These are phyloP conservation scores for Starmerella floris DNA, from an alignment of 805 yeast species.

Conservation along the genomic window DNA sequence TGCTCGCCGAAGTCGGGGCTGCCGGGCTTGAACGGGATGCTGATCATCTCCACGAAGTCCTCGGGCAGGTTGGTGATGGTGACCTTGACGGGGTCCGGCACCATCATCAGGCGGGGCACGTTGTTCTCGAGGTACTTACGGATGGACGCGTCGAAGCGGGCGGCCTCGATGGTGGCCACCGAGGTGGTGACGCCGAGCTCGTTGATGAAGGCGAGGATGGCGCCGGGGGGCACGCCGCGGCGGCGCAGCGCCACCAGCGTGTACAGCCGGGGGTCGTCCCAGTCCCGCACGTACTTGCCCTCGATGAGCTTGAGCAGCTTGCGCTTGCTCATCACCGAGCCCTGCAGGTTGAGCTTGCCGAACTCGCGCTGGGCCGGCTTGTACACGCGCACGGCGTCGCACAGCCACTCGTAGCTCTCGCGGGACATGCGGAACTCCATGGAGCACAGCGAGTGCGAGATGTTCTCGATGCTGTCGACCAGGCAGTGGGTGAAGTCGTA, in stretches of 20 bases:
- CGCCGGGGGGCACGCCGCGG: slow-evolving; percentile 98
- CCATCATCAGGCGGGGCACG: slow-evolving; percentile 90
- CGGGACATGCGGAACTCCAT: slow-evolving; percentile 86
- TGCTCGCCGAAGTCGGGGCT: slow-evolving; percentile 56
- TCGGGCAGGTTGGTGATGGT: slow-evolving; percentile 70
- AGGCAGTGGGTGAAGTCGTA: slow-evolving; percentile 98
- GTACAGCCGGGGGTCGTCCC: slow-evolving; percentile 97
- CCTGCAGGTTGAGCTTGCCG: slow-evolving; percentile 89
- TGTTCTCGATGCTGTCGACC: slow-evolving; percentile 94
- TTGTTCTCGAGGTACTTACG: slow-evolving; percentile 78
- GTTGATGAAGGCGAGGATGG: slow-evolving; percentile 80
- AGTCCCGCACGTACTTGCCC: slow-evolving; percentile 70
- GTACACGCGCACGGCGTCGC: slow-evolving; percentile 87
- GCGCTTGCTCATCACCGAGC: slow-evolving; percentile 88
- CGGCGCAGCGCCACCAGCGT: slow-evolving; percentile 90
- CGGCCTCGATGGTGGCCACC: slow-evolving; percentile 78
- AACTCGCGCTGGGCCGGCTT: slow-evolving; percentile 98
- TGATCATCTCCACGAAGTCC: slow-evolving; percentile 53
- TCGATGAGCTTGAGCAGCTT: slow-evolving; percentile 87
- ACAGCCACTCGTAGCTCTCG: slow-evolving; percentile 96
- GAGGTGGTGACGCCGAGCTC: slow-evolving; percentile 95
- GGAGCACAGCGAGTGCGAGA: slow-evolving; percentile 90
- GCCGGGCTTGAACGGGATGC: slow-evolving; percentile 86
- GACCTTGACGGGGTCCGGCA: slow-evolving; percentile 74
- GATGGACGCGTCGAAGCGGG: slow-evolving; percentile 78